Conservation (phyloP, 75 land plant genomes). For the Selaginella moellendorffii region DNA sequence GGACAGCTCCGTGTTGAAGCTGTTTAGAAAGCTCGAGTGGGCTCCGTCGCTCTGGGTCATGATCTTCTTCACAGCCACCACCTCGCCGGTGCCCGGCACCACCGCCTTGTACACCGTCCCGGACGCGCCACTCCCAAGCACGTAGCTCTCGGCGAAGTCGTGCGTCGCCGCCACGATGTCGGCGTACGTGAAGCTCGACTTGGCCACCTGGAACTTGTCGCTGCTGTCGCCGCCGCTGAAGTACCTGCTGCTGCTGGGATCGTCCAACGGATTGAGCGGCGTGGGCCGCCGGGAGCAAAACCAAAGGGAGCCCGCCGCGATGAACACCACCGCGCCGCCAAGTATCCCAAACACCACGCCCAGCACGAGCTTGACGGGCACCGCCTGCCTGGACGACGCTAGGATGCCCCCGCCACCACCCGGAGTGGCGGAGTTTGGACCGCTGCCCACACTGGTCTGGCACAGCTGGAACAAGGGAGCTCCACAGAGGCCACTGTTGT, state of each 20-base stretch:
- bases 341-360: not conserved
- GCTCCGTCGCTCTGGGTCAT: slow-evolving; percentile 45
- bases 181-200: slow-evolving; percentile 27
- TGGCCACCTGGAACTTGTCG: slow-evolving; percentile 21
- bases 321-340: slow-evolving; percentile 7
- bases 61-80: slow-evolving; percentile 20
- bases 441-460: not conserved
- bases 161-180: slow-evolving; percentile 58
- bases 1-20: slow-evolving; percentile 53
- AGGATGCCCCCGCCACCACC: not conserved
- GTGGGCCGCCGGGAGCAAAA: slow-evolving; percentile 17
- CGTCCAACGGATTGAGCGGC: slow-evolving; percentile 24
- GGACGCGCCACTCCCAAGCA: slow-evolving; percentile 2
- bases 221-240: slow-evolving; percentile 25
- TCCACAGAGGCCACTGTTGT: slow-evolving; percentile 69
- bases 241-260: slow-evolving; percentile 20
- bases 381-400: slow-evolving; percentile 4
- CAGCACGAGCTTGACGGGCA: not conserved
- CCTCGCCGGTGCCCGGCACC: not conserved
- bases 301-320: not conserved
- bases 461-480: slow-evolving; percentile 1
- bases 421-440: not conserved
- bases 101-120: slow-evolving; percentile 7
- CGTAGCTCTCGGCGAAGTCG: slow-evolving; percentile 35
- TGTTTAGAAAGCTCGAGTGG: slow-evolving; percentile 28